Evolutionary conservation across 441 rosid species (phyloP), one percentile per base, ranked within the genome.

Genomic region (Erysimum pusillum): DNA sequence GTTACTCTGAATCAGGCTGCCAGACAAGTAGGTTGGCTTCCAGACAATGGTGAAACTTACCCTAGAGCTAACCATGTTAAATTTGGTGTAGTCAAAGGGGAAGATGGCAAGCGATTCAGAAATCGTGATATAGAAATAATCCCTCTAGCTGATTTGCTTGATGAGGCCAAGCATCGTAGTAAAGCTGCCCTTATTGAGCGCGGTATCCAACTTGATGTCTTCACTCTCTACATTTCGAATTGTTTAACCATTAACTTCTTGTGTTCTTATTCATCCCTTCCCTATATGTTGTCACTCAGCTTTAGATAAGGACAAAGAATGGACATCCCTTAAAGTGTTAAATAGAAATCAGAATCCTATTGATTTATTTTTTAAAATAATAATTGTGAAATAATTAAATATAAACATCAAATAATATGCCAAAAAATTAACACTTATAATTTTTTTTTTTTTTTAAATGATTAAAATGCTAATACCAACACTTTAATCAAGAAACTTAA

Each of bases 81-180:
- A 60, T 93, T 95, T 85, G 97, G 98, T 58, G 91, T 93, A 77
- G 97, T 93, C 79, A 86, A 83, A 48, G 99, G 99, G 75, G 97
- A 89, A 28, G 99, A 93, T 82, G 90, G 91, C 25, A 95, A 95
- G 81, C 88, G 95, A n/a, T 90, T 95, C 82, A 86, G 97, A 78
- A 93, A 96, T 69, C 93, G 98, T 7, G 66, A 77, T 74, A 59
- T 92, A 64, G 97, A 95, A 75, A 98, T 95, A 48, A 96, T 95
- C 69, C 90, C 95, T 67, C 84, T 95, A 34, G 97, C 87, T 82
- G 99, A 95, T 90, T 87, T 93, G 80, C 93, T 91, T 25, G 97
- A 91, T 79, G 99, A 95, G 84, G 96, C 99, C 71, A 91, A 91
- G 83, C 73, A 46, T 72, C 90, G 93, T 67, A 89, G 97, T 76